Percentiles rank a stretch among this genome's conserved stretches.
Conservation (phyloP, 176 grass and related monocot genomes). For the Oryza coarctata region DNA sequence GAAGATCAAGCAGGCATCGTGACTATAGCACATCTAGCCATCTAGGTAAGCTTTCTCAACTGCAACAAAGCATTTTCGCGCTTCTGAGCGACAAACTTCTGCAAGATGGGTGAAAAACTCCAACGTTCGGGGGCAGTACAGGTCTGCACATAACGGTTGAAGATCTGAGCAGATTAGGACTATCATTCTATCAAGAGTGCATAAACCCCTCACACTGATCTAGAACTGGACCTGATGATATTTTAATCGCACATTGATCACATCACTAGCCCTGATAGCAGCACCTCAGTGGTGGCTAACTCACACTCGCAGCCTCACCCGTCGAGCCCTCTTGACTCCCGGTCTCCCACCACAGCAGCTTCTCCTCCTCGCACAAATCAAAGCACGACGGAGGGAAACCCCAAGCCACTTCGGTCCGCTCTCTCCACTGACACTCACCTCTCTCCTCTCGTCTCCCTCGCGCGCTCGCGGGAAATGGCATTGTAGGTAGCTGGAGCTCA, state of each 20-base stretch:
- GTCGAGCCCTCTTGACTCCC: slow-evolving; percentile 35
- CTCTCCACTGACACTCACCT: not conserved
- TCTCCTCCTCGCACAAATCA: slow-evolving; percentile 35
- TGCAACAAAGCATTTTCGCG: not conserved
- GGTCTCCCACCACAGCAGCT: slow-evolving; percentile 34
- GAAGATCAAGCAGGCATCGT: no score
- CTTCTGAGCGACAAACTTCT: not conserved
- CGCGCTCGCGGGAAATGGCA: slow-evolving; percentile 22
- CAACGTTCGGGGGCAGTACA: not conserved
- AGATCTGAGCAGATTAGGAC: not conserved
- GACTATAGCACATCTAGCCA: no score
- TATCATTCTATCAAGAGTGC: not conserved
- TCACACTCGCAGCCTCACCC: not conserved
- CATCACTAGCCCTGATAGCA: not conserved
- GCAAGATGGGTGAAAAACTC: not conserved
- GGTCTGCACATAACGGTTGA: not conserved
- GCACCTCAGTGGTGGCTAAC: not conserved
- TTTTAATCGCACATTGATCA: slow-evolving; percentile 5
- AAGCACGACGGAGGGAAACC: slow-evolving; percentile 57
- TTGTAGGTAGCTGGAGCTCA: slow-evolving; percentile 4
- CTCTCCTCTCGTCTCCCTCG: not conserved
- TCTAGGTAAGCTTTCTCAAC: not conserved
- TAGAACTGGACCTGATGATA: not conserved
- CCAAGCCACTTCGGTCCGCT: not conserved
- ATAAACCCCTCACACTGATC: not conserved